Conservation (phyloP, 202 grass and related monocot species). For the Musa balbisiana region DNA sequence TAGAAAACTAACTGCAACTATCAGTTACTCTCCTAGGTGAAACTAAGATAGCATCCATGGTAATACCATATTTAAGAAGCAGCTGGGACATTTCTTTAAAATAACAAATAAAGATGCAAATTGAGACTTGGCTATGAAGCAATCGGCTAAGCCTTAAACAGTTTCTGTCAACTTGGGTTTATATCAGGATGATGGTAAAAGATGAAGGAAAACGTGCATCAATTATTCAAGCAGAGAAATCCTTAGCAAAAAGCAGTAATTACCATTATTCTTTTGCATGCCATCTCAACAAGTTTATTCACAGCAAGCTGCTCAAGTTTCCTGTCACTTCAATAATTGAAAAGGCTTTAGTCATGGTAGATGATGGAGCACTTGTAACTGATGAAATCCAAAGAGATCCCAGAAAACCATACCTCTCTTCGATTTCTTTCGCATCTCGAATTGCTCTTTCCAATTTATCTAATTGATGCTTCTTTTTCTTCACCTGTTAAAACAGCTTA, state of each 20-base stretch:
- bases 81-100: background rate
- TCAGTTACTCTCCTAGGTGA: no score
- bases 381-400: background rate
- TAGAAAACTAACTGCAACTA: background rate
- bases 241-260: background rate
- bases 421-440: conserved; percentile 50
- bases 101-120: background rate
- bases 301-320: conserved; percentile 62
- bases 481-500: conserved; percentile 39
- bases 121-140: background rate
- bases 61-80: background rate
- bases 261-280: conserved; percentile 69
- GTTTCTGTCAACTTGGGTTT: background rate
- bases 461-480: conserved; percentile 60
- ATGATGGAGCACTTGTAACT: background rate
- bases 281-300: conserved; percentile 69
- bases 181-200: background rate
- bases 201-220: background rate
- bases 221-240: background rate
- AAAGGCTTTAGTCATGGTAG: conserved; percentile 3
- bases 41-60: no score
- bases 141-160: background rate
- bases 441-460: conserved; percentile 59
- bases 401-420: conserved; percentile 48
- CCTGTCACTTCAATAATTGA: conserved; percentile 37